Base-by-base conservation (phyloP, 495 filamentous ascomycete genomes). In the Penicillium samsonianum region DNA sequence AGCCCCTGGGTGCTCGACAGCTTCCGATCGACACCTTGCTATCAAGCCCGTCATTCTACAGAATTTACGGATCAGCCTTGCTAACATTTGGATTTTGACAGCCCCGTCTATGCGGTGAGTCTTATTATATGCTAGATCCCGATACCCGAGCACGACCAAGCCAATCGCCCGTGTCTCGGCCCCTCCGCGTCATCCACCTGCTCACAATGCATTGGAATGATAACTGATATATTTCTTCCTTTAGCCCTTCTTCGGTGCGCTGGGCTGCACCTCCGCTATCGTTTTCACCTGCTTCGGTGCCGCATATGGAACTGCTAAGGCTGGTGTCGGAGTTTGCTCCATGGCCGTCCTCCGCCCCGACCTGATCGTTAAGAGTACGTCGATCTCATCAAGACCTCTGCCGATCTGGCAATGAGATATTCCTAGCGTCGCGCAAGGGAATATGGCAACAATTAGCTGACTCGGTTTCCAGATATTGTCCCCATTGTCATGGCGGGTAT, bases 401-500 rank as follows among this genome's bases (percentile, higher is more conserved):
- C 16, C 14, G 20, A 17, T 47, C 4, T 8, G 20, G 19, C 28
- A 44, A 6, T 17, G 33, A 26, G 3, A 50, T 37, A 35, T 25
- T 19, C 20, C 11, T 46, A 20, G 11, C 4, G 19, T n/a, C 26
- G n/a, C 17, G 16, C 26, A 26, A 12, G 7, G 8, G 8, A 9
- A 22, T 17, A 43, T 26, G n/a, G 11, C 2, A 10, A n/a, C 17
- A 17, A 5, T 45, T 58, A 49, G 54, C 67, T 74, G 23, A 74
- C 50, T 20, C 3, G 19, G 17, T 43, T 55, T 50, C 19, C 62
- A 98, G 94, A 98, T 82, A 96, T 98, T 71, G 92, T 98, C 58
- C 94, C 94, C 70, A 94, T 98, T 77, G 96, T 99, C 84, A 99
- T 99, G 94, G 94, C 94, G 82, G 94, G 94, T 98, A 99, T 99